Evolutionary conservation across 768 basidiomycete species (phyloP), one percentile per base, ranked within the genome.

Genomic region (Crepidotus variabilis): DNA sequence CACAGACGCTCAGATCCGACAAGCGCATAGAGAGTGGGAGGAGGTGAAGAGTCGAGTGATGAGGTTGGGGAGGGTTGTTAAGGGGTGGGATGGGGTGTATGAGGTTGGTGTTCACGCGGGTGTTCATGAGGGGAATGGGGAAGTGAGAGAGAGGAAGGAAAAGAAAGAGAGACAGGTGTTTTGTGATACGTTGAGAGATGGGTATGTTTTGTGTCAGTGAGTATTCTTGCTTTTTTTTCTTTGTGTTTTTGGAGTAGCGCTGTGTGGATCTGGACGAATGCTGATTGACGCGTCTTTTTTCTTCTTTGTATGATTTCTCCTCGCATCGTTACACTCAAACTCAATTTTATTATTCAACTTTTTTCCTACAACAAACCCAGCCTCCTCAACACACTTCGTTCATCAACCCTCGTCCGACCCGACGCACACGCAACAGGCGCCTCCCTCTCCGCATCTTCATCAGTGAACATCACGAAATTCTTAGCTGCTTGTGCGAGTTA

Each of bases 121-220:
- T 16, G 50, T n/a, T n/a, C n/a, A n/a, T n/a, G 53, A 33, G 39
- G 60, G 56, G 14, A 46, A n/a, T n/a, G n/a, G n/a, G 24, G 47
- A 50, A 36, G 53, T 47, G 20, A 7, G 49, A 59, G 54, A 8
- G 58, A 54, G 3, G 54, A n/a, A 16, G 76, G 78, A 61, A 72
- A 75, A 21, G 74, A 77, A 24, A 86, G 86, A 34, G 91, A 90
- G 87, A 60, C 78, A 77, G 52, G 68, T 83, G 32, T 96, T 94
- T 64, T 75, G 78, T 33, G 90, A 94, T 53, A 85, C 89, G 0
- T 67, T 95, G 54, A 73, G 84, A 63, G 94, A 96, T 72, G 94
- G 94, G 1, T 88, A 86, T 69, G 82, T 95, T 20, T 78, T 96
- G 21, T 94, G 94, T 84, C 87, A 91, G 94, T 95, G 66, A 74